Conservation (phyloP, 1,284 basidiomycete genomes). For the Papiliotrema laurentii region DNA sequence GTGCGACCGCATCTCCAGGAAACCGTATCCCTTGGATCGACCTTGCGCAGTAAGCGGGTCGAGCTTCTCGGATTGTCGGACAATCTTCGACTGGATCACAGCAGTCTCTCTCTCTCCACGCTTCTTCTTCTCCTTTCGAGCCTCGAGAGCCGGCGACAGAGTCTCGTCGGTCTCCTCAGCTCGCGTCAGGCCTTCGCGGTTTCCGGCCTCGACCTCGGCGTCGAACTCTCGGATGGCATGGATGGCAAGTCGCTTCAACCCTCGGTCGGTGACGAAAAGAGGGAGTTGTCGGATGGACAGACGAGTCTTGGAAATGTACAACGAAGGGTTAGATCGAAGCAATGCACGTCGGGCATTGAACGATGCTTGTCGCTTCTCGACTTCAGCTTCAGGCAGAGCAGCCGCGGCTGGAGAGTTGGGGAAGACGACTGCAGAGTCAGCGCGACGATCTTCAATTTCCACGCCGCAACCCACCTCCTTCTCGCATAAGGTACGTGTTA, state of each 20-base stretch:
- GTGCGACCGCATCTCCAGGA: conserved; percentile 84
- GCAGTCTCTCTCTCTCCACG: conserved; percentile 55
- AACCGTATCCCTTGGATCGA: conserved; percentile 89
- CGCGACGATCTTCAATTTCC: background rate
- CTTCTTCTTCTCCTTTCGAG: conserved; percentile 40
- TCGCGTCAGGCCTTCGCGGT: conserved; percentile 59
- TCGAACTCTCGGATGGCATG: conserved; percentile 78
- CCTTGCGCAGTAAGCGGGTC: conserved; percentile 83
- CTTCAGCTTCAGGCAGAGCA: conserved; percentile 62
- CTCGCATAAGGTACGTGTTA: conserved; percentile 90
- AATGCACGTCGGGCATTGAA: conserved; percentile 76
- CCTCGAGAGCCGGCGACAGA: conserved; percentile 43
- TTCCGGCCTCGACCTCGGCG: conserved; percentile 65
- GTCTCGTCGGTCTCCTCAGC: conserved; percentile 64
- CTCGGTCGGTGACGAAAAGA: conserved; percentile 79
- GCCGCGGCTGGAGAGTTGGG: conserved; percentile 76
- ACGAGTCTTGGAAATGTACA: conserved; percentile 91
- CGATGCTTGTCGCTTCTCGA: conserved; percentile 75
- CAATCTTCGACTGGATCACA: conserved; percentile 80
- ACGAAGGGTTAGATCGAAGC: conserved; percentile 81
- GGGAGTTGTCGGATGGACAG: conserved; percentile 91
- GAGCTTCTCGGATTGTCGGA: conserved; percentile 71
- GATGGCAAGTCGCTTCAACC: conserved; percentile 79
- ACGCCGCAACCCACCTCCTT: conserved; percentile 74
- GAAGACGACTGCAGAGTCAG: conserved; percentile 63